A percentile compares a stretch with the other conserved stretches of the same genome.
These are phyloP conservation scores for Heliamphora pulchella DNA, from an alignment of 179 eudicot genomes.

Conservation along the genomic window DNA sequence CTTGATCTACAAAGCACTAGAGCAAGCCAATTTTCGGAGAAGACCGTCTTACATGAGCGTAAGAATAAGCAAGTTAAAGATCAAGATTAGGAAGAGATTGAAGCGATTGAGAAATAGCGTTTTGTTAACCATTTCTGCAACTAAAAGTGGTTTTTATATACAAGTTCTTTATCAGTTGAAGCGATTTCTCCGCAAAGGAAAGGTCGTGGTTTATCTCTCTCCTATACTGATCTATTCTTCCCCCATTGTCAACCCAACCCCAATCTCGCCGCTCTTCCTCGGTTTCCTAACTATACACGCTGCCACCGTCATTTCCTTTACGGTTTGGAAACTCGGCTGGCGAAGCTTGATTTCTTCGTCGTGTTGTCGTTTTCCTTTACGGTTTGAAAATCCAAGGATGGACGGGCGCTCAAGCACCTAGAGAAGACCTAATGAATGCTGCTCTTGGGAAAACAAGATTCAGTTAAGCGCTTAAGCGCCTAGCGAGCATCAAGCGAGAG, in stretches of 20 bases:
- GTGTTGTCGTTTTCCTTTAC: too few relatives aligned
- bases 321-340: too few relatives aligned
- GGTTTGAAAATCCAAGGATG: too few relatives aligned
- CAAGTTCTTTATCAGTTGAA: conserved; percentile 37
- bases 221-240: conserved; percentile 27
- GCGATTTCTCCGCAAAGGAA: conserved; percentile 38
- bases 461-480: too few relatives aligned
- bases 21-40: conserved; percentile 35
- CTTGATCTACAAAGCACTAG: conserved; percentile 60
- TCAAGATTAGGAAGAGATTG: conserved; percentile 63
- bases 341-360: too few relatives aligned
- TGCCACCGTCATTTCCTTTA: too few relatives aligned
- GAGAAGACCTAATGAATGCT: too few relatives aligned
- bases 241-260: background rate
- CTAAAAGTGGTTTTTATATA: conserved; percentile 32
- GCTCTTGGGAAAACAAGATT: too few relatives aligned
- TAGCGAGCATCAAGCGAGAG: too few relatives aligned
- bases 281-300: too few relatives aligned
- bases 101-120: conserved; percentile 50
- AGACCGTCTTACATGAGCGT: conserved; percentile 42
- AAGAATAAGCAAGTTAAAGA: conserved; percentile 51
- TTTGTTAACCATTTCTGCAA: conserved; percentile 24
- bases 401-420: too few relatives aligned
- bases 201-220: conserved; percentile 25
- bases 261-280: too few relatives aligned